Conservation (phyloP, 2,329 filamentous ascomycete genomes). For the Epichloe baconii region DNA sequence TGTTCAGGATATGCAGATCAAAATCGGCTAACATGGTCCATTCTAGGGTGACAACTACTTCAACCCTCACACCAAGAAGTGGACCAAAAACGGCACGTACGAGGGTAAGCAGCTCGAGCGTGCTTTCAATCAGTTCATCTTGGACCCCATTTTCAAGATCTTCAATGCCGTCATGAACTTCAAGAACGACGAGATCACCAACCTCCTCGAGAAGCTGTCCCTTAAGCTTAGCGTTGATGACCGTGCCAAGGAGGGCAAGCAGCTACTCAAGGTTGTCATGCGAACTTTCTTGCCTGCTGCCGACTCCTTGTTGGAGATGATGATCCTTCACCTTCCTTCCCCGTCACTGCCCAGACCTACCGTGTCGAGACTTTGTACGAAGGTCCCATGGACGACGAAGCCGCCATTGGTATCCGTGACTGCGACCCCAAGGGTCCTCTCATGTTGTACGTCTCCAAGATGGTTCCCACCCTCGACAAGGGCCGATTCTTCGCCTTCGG, state of each 20-base stretch:
- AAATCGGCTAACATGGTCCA: constrained; percentile 9
- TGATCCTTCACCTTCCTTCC: constrained; percentile 97
- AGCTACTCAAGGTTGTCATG: constrained; percentile 96
- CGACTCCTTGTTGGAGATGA: constrained; percentile 98
- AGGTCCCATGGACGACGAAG: constrained; percentile 85
- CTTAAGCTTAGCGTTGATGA: constrained; percentile 84
- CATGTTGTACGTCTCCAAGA: constrained; percentile 99
- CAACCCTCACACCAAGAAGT: constrained; percentile 99
- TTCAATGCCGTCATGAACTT: constrained; percentile 95
- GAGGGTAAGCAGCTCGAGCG: constrained; percentile 89
- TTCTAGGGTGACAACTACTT: constrained; percentile 87
- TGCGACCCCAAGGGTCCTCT: constrained; percentile 96
- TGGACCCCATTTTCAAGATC: constrained; percentile 99
- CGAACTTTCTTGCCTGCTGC: constrained; percentile 96
- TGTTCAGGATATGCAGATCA: background rate
- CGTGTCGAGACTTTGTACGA: constrained; percentile 98
- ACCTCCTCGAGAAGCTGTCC: constrained; percentile 80
- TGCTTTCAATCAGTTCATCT: constrained; percentile 99
- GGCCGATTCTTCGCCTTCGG: constrained; percentile 99
- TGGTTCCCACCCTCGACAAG: constrained; percentile 99
- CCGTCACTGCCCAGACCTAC: constrained; percentile 91
- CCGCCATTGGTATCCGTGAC: constrained; percentile 93
- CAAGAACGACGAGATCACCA: constrained; percentile 84
- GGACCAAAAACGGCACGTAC: constrained; percentile 74
- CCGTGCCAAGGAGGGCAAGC: constrained; percentile 91